Evolutionary conservation across 148 eudicot species (phyloP).

Genomic region (Chenopodium berlandieri): DNA sequence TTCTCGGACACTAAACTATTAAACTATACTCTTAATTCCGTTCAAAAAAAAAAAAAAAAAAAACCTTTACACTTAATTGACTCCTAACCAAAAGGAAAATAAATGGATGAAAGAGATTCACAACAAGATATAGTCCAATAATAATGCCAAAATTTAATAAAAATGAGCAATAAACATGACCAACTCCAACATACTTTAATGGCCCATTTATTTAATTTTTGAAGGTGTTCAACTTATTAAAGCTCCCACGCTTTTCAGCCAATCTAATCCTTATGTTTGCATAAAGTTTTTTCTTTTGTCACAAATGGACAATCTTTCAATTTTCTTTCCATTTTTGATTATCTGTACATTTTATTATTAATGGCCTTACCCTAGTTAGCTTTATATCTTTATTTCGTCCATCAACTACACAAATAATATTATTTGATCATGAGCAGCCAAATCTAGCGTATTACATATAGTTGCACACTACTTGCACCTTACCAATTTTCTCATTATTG

Average conservation of each 20-base stretch:
- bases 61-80: not conserved
- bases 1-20: no score
- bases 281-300: not conserved
- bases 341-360: not conserved
- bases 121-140: not conserved
- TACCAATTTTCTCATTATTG: no score
- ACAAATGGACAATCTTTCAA: not conserved
- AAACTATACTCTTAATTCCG: not conserved
- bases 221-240: constrained; percentile 7
- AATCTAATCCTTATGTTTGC: constrained; percentile 8
- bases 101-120: constrained; percentile 11
- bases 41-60: no score
- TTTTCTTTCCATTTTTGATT: not conserved
- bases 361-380: not conserved
- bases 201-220: not conserved
- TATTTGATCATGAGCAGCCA: no score
- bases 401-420: not conserved
- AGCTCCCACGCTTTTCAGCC: constrained; percentile 18
- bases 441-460: no score
- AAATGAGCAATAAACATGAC: constrained; percentile 13
- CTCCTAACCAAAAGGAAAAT: constrained; percentile 6
- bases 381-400: not conserved
- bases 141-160: not conserved
- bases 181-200: constrained; percentile 19
- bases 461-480: no score